These are phyloP conservation scores for Pistacia integerrima DNA, from an alignment of 345 rosid species.

Conservation along the genomic window DNA sequence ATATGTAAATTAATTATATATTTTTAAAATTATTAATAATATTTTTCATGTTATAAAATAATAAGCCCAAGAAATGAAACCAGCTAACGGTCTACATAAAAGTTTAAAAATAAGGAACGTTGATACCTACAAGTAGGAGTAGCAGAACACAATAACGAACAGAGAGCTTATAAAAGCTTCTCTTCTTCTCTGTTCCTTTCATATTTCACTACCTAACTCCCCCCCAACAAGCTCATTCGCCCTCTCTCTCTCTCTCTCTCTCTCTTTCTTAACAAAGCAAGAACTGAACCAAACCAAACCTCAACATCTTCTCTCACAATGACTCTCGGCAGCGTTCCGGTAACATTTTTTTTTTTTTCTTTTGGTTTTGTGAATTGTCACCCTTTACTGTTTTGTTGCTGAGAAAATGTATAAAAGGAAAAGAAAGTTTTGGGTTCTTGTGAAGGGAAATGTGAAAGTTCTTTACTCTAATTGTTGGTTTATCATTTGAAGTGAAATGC, in stretches of 20 bases:
- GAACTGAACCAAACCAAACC: too few species aligned
- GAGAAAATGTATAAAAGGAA: constrained; percentile 11
- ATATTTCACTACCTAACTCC: constrained; percentile 10
- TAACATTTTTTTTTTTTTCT: constrained; percentile 13
- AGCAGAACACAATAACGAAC: not conserved
- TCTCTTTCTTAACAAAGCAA: not conserved
- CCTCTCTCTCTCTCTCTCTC: not conserved
- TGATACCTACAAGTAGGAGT: not conserved
- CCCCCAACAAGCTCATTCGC: not conserved
- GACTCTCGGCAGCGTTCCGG: constrained; percentile 41
- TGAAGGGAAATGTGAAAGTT: not conserved
- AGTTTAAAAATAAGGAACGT: not conserved
- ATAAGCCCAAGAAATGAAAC: not conserved
- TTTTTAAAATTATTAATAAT: too few species aligned
- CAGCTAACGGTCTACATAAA: constrained; percentile 25
- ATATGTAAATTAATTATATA: too few species aligned
- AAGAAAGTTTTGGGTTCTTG: not conserved
- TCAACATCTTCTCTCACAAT: constrained; percentile 14
- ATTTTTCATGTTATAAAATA: too few species aligned
- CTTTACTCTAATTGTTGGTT: too few species aligned
- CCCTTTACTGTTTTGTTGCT: constrained; percentile 14
- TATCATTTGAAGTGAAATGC: too few species aligned
- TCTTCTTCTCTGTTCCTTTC: not conserved
- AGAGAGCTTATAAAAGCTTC: not conserved
- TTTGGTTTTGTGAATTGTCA: too few species aligned